Evolutionary conservation across 352 stramenopile genomes (phyloP).

Genomic region (Globisporangium alternatum): DNA sequence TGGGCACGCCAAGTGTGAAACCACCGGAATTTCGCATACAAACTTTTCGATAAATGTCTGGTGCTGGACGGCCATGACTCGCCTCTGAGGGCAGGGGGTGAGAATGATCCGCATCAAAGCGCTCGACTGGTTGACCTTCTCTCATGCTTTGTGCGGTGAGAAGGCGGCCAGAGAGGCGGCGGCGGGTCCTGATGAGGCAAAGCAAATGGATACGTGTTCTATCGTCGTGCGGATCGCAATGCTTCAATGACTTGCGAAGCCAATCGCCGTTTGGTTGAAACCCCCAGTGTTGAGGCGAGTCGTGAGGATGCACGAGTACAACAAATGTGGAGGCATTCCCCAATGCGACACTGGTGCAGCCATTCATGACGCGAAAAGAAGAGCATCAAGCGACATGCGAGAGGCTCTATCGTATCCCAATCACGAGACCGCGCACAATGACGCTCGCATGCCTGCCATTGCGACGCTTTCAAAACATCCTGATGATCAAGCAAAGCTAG

Average conservation of each 20-base stretch:
- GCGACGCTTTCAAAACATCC: too few species aligned
- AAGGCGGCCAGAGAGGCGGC: too few species aligned
- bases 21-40: neutral
- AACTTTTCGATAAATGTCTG: neutral
- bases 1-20: neutral
- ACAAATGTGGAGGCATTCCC: neutral
- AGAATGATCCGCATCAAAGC: slow-evolving; percentile 1
- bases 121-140: neutral
- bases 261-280: neutral
- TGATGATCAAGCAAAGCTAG: too few species aligned
- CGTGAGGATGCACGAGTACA: neutral
- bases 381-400: neutral
- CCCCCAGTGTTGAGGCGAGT: neutral
- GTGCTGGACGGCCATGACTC: neutral
- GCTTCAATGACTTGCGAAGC: neutral
- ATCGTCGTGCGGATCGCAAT: neutral
- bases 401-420: neutral
- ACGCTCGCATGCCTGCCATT: too few species aligned
- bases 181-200: too few species aligned
- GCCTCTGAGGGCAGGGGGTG: too few species aligned
- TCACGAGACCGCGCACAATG: neutral
- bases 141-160: too few species aligned
- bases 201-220: too few species aligned
- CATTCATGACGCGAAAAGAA: neutral
- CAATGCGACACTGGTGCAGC: slow-evolving; percentile 1